Evolutionary conservation across 164 flowering plant genomes (phyloP), one percentile per base, ranked within the genome.

Genomic region (Nelumbo lutea): DNA sequence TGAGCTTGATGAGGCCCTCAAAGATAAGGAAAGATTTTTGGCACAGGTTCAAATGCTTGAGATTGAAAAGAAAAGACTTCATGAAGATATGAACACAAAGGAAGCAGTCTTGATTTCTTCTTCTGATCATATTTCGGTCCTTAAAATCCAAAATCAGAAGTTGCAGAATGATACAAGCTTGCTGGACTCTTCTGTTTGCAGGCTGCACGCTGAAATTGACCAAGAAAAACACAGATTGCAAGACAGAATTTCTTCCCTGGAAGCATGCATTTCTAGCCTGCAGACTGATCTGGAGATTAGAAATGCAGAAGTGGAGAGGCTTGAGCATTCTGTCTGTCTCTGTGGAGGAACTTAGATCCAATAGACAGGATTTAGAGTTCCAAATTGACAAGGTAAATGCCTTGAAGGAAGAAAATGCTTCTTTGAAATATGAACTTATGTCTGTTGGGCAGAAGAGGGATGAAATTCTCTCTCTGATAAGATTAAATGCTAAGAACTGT

Each of bases 341-440:
- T 53, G 51, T 7, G 42, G 82, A 83, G 55, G 82, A 83, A 15
- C 66, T 87, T 59, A 55, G 67, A 45, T 64, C 46, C 7, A 87
- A 79, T 71, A 73, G 51, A 66, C 73, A 72, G 59, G 86, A 83
- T 38, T 58, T 83, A 46, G 77, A 82, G 61, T 56, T 45, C 9
- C 76, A 75, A 74, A 70, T 55, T 58, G 55, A 61, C 6, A 70
- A 48, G 48, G 52, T 76, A 15, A 73, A 76, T 69, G 61, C 57
- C 11, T 70, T 87, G 77, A 74, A 72, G 70, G 79, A 75, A 42
- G 88, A 86, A 67, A 89, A 85, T 71, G 51, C 45, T 71, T 73
- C 69, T 68, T 70, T 93, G 74, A 80, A 64, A 70, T 70, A 73
- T 27, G 73, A 86, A 64, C 67, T 86, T 61, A 42, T 63, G 43